Evolutionary conservation across 2,329 filamentous ascomycete genomes (phyloP).

Genomic region (Colletotrichum phormii): DNA sequence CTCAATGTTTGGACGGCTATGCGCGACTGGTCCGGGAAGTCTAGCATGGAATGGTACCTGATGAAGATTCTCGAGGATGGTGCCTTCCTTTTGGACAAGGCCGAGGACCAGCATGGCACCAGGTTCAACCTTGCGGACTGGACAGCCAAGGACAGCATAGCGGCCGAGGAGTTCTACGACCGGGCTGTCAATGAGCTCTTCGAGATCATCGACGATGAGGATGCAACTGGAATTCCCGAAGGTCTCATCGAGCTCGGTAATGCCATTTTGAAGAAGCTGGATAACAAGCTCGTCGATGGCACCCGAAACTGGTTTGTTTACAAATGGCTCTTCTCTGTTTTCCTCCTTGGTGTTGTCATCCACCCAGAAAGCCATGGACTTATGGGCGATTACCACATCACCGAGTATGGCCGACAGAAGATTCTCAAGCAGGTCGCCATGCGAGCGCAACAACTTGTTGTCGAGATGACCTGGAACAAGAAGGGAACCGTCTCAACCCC

Average conservation of each 20-base stretch:
- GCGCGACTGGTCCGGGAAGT: slow-evolving; percentile 89
- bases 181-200: slow-evolving; percentile 85
- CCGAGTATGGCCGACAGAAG: slow-evolving; percentile 88
- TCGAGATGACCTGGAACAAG: slow-evolving; percentile 79
- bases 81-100: slow-evolving; percentile 87
- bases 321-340: slow-evolving; percentile 92
- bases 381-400: slow-evolving; percentile 92
- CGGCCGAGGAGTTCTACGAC: slow-evolving; percentile 90
- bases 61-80: slow-evolving; percentile 96
- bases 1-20: slow-evolving; percentile 89
- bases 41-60: slow-evolving; percentile 92
- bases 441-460: slow-evolving; percentile 81
- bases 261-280: slow-evolving; percentile 83
- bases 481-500: slow-evolving; percentile 72
- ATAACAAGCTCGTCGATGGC: slow-evolving; percentile 76
- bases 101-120: slow-evolving; percentile 81
- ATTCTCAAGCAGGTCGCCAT: slow-evolving; percentile 83
- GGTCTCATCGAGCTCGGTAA: slow-evolving; percentile 87
- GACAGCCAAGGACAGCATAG: slow-evolving; percentile 82
- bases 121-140: slow-evolving; percentile 78
- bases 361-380: slow-evolving; percentile 86
- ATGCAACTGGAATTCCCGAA: slow-evolving; percentile 86
- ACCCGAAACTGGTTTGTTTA: slow-evolving; percentile 88
- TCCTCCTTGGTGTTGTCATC: slow-evolving; percentile 84
- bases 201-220: slow-evolving; percentile 85